Percentiles rank a stretch among this genome's conserved stretches.
Conservation (phyloP, 768 basidiomycete genomes). For the Psilocybe azurescens region DNA sequence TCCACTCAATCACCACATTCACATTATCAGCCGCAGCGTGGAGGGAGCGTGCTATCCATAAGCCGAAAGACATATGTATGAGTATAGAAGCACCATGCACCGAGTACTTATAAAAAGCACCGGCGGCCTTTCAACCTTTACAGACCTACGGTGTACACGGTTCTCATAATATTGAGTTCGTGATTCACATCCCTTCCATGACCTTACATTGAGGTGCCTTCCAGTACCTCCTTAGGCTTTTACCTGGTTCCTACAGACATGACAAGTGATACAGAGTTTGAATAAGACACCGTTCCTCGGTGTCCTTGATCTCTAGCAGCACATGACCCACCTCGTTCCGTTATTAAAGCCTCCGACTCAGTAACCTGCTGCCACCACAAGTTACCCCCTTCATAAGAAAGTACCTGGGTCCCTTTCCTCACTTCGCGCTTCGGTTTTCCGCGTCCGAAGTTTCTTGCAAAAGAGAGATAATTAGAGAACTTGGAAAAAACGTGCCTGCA, state of each 20-base stretch:
- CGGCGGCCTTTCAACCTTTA: background rate
- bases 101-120: background rate
- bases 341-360: background rate
- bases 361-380: background rate
- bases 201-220: background rate
- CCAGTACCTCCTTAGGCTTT: background rate
- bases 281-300: background rate
- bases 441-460: background rate
- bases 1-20: background rate
- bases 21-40: background rate
- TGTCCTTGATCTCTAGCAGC: background rate
- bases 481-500: no score
- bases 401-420: slow-evolving; percentile 9
- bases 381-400: background rate
- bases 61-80: background rate
- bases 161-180: background rate
- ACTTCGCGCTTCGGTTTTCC: slow-evolving; percentile 2
- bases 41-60: background rate
- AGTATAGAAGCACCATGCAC: background rate
- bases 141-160: background rate
- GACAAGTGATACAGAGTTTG: background rate
- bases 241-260: background rate
- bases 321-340: slow-evolving; percentile 10
- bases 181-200: background rate
- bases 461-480: background rate